Evolutionary conservation across 768 basidiomycete genomes (phyloP).

Genomic region (Russula emetica): DNA sequence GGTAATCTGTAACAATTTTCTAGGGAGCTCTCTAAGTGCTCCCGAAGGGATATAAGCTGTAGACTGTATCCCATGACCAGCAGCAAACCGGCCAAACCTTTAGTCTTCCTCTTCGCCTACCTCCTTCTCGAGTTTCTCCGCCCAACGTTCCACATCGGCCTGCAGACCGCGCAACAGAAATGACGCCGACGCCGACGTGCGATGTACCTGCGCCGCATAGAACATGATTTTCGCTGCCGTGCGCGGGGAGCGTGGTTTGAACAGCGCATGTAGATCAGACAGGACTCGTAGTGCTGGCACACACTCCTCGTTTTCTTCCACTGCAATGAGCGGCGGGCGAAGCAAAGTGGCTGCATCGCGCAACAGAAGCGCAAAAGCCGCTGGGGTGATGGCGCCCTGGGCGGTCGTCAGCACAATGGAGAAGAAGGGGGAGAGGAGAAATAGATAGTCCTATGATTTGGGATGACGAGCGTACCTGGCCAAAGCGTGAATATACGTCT

Average conservation of each 20-base stretch:
- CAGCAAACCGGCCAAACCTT: background rate
- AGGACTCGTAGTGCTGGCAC: constrained; percentile 45
- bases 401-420: background rate
- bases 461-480: constrained; percentile 40
- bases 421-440: background rate
- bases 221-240: constrained; percentile 60
- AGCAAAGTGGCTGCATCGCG: constrained; percentile 52
- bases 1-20: too few relatives aligned
- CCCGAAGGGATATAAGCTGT: too few relatives aligned
- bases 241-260: constrained; percentile 34
- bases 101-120: background rate
- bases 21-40: too few relatives aligned
- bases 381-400: constrained; percentile 36
- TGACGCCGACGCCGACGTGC: background rate
- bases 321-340: constrained; percentile 38
- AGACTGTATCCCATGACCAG: too few relatives aligned
- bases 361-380: constrained; percentile 50
- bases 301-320: constrained; percentile 39
- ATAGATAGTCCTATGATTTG: background rate
- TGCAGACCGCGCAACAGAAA: constrained; percentile 4
- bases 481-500: constrained; percentile 63
- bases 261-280: constrained; percentile 51
- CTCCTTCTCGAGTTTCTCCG: constrained; percentile 10
- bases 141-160: constrained; percentile 19
- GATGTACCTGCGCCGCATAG: constrained; percentile 56